Conservation (phyloP, 306 rosid species). For the Abrus precatorius region DNA sequence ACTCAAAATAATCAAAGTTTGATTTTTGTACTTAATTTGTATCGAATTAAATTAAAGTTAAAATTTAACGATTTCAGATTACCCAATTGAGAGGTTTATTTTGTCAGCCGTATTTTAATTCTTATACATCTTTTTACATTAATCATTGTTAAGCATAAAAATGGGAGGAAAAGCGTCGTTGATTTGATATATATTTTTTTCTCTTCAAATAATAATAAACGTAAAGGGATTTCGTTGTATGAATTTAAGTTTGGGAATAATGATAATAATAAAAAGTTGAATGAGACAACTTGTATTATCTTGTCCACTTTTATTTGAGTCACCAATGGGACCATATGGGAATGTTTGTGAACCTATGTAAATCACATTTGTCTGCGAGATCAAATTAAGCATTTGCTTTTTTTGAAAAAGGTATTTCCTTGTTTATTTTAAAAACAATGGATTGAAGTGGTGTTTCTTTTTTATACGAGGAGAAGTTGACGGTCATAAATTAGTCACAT, state of each 20-base stretch:
- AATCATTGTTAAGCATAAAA: not conserved
- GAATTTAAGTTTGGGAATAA: not conserved
- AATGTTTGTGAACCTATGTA: not conserved
- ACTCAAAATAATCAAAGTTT: too few relatives aligned
- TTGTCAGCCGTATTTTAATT: too few relatives aligned
- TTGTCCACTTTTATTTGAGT: not conserved
- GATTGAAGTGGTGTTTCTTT: not conserved
- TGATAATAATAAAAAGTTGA: not conserved
- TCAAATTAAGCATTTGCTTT: not conserved
- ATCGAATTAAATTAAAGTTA: too few relatives aligned
- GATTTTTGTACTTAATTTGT: too few relatives aligned
- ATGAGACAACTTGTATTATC: constrained; percentile 2
- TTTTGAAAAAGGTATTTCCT: not conserved
- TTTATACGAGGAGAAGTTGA: not conserved
- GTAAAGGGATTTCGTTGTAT: not conserved
- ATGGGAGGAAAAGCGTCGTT: not conserved
- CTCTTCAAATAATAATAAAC: not conserved
- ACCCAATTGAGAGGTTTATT: too few relatives aligned
- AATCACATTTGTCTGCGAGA: not conserved
- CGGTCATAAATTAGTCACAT: not conserved
- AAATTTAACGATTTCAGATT: too few relatives aligned
- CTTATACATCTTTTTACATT: not conserved
- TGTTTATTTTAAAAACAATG: not conserved
- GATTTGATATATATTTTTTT: not conserved
- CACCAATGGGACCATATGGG: not conserved